Base-by-base conservation (phyloP, 495 filamentous ascomycete species). In the Aspergillus kassunensis region DNA sequence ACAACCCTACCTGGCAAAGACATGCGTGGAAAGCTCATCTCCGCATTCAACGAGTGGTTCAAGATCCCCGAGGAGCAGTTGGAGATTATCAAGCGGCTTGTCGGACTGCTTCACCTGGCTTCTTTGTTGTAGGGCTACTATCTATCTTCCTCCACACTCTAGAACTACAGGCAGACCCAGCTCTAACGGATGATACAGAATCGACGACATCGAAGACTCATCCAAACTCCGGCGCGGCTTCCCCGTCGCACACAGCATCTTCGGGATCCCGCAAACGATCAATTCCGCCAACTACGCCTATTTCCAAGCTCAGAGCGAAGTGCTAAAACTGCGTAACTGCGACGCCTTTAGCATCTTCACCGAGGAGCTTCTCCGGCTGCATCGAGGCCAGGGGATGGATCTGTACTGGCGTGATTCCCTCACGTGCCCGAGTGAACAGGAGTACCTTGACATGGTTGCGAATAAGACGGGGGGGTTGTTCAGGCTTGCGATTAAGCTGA, bases 381-480 rank as follows among this genome's bases (percentile, higher is more conserved):
- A 95, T 67, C 75, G 87, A 21, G 92, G 92, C 5, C 92, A 97
- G 61, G 89, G 92, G 36, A 89, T 95, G 85, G 91, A 97, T 59
- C 78, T 97, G 25, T 93, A 85, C 74, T 97, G 92, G 92, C 76
- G 89, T 6, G 89, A 96, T 68, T 84, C 83, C 2, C 69, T 95
- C 23, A 87, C 79, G 12, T 93, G 87, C 66, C 91, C 91, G n/a
- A 86, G 80, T 19, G 88, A 91, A 66, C 86, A 90, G 45, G 89
- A 96, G 59, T 97, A 97, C 68, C 76, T 96, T 8, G 86, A 91
- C 61, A 96, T 96, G 91, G 89, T 96, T 18, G 76, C 78, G 43
- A 90, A 95, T 70, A 96, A 97, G 70, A 97, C 92, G 1, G 91
- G 92, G 12, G 90, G 91, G 1, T 75, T 96, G 6, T 96, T 97